These are phyloP conservation scores for Punctularia strigosozonata DNA, from an alignment of 768 basidiomycete species.

Conservation along the genomic window DNA sequence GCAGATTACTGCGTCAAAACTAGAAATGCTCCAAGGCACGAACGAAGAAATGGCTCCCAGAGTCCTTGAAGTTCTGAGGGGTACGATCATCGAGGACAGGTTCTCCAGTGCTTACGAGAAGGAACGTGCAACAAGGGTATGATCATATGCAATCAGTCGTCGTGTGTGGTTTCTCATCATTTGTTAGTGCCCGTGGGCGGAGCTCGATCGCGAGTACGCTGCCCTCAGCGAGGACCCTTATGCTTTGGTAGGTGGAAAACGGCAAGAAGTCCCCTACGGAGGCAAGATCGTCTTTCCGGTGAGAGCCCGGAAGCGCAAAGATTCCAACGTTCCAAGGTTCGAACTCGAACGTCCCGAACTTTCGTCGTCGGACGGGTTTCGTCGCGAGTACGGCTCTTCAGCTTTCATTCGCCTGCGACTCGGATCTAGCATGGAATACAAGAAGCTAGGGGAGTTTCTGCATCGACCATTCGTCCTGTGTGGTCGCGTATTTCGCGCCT, in stretches of 20 bases:
- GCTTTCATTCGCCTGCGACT: conserved; percentile 41
- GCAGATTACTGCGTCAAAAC: too few relatives aligned
- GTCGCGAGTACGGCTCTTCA: conserved; percentile 54
- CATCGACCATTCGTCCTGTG: conserved; percentile 39
- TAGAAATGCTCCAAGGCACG: too few relatives aligned
- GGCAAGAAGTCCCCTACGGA: conserved; percentile 38
- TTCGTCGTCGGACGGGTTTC: conserved; percentile 43
- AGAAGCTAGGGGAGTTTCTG: conserved; percentile 29
- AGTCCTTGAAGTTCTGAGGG: too few relatives aligned
- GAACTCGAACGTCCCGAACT: conserved; percentile 36
- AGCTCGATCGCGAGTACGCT: conserved; percentile 45
- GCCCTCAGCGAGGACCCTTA: conserved; percentile 20
- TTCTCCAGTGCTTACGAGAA: too few relatives aligned
- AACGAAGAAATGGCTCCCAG: too few relatives aligned
- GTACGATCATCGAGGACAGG: too few relatives aligned
- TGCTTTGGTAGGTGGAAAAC: conserved; percentile 31
- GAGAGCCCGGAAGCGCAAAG: conserved; percentile 12
- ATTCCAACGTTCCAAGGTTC: conserved; percentile 30
- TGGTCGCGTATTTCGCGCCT: conserved; percentile 44
- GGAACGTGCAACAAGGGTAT: too few relatives aligned
- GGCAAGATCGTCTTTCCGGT: conserved; percentile 47
- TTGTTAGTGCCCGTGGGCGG: conserved; percentile 46
- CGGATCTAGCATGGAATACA: conserved; percentile 11
- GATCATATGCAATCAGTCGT: too few relatives aligned
- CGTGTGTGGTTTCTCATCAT: conserved; percentile 3